These are phyloP conservation scores for Mycena pura DNA, from an alignment of 768 basidiomycete species.

Conservation along the genomic window DNA sequence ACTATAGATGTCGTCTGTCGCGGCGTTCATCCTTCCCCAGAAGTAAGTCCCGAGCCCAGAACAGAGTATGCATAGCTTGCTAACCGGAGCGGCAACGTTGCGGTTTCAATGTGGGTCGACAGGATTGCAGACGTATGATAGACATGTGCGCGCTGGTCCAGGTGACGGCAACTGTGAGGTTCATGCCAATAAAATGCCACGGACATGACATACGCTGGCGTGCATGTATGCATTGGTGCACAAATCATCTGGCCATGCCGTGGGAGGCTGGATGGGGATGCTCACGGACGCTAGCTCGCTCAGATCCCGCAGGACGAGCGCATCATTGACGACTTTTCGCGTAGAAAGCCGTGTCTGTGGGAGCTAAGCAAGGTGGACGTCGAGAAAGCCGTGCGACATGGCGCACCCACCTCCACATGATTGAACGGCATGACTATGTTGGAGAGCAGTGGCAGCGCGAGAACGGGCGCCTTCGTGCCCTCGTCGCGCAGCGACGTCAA, in stretches of 20 bases:
- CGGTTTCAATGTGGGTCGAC: slow-evolving; percentile 63
- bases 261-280: slow-evolving; percentile 56
- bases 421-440: slow-evolving; percentile 39
- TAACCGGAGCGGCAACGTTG: slow-evolving; percentile 67
- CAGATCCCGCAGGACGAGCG: slow-evolving; percentile 59
- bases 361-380: background rate
- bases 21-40: slow-evolving; percentile 35
- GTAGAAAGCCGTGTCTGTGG: slow-evolving; percentile 34
- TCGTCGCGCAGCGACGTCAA: slow-evolving; percentile 72
- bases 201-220: slow-evolving; percentile 35
- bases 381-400: background rate
- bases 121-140: slow-evolving; percentile 66
- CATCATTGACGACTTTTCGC: slow-evolving; percentile 65
- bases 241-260: slow-evolving; percentile 46
- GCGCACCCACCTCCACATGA: slow-evolving; percentile 51
- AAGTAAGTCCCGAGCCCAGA: background rate
- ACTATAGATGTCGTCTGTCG: slow-evolving; percentile 48
- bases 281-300: slow-evolving; percentile 56
- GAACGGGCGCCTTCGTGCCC: slow-evolving; percentile 62
- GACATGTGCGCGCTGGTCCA: slow-evolving; percentile 38
- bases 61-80: background rate
- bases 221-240: slow-evolving; percentile 34
- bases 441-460: slow-evolving; percentile 67
- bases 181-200: slow-evolving; percentile 4
- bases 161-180: slow-evolving; percentile 16